A percentile compares a stretch with the other conserved stretches of the same genome.
Evolutionary conservation across 805 yeast genomes (phyloP).

Genomic region (Lipomyces kockii): DNA sequence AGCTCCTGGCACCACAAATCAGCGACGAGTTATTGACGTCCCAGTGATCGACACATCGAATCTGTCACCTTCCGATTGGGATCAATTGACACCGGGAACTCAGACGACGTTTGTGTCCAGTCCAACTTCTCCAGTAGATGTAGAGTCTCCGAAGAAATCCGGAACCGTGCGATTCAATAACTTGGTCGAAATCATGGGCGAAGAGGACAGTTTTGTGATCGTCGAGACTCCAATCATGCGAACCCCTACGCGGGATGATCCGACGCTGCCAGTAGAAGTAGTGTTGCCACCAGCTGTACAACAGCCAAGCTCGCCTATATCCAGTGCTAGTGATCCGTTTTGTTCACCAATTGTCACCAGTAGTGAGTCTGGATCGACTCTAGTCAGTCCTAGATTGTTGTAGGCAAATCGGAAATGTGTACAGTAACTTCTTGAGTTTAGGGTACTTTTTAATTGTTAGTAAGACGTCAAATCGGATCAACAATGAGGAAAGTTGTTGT

Average conservation of each 20-base stretch:
- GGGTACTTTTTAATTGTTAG: neutral
- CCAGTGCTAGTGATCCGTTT: neutral
- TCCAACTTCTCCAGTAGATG: neutral
- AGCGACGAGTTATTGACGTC: neutral
- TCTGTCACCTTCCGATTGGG: neutral
- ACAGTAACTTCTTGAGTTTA: neutral
- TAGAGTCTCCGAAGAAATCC: neutral
- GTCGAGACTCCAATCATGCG: constrained; percentile 9
- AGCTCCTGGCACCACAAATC: neutral
- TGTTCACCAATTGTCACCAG: neutral
- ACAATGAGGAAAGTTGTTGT: neutral
- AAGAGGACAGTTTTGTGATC: constrained; percentile 5
- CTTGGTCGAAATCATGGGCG: constrained; percentile 8
- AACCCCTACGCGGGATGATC: neutral
- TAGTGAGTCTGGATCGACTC: neutral
- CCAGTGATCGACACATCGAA: neutral
- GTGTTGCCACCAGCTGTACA: neutral
- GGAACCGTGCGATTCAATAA: constrained; percentile 1
- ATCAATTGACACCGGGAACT: neutral
- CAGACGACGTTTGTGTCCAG: constrained; percentile 1
- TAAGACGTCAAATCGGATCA: neutral
- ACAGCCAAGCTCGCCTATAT: neutral
- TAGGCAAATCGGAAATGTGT: neutral
- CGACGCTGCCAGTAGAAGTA: neutral
- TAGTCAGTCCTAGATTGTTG: neutral